Evolutionary conservation across 164 flowering plant genomes (phyloP).

Genomic region (Chloranthus sessilifolius): DNA sequence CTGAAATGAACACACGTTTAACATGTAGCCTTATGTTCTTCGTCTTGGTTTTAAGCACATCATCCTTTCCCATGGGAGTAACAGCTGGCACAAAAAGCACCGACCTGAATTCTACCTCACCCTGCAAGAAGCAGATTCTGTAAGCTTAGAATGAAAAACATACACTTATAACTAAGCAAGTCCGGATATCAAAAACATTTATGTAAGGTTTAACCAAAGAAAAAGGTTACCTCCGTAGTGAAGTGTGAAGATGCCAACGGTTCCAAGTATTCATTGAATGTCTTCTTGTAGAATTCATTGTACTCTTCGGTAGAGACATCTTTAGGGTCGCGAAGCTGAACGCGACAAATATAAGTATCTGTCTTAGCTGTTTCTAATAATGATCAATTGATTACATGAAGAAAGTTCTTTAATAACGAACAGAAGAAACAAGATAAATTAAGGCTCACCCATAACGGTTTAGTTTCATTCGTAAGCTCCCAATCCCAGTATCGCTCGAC

Average conservation of each 20-base stretch:
- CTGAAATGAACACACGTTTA: slow-evolving; percentile 87
- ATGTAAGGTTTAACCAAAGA: too few species aligned
- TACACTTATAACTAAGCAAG: too few species aligned
- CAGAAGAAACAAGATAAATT: neutral
- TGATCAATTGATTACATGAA: too few species aligned
- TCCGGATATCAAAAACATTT: too few species aligned
- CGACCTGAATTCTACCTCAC: slow-evolving; percentile 97
- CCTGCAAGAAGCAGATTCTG: slow-evolving; percentile 37
- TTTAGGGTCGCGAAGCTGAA: slow-evolving; percentile 88
- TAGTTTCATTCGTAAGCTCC: neutral
- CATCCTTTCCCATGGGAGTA: slow-evolving; percentile 67
- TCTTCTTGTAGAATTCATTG: slow-evolving; percentile 89
- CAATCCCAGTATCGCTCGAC: neutral
- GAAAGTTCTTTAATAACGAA: too few species aligned
- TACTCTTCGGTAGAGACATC: slow-evolving; percentile 90
- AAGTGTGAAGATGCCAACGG: slow-evolving; percentile 96
- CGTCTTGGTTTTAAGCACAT: slow-evolving; percentile 70
- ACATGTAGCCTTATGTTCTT: slow-evolving; percentile 95
- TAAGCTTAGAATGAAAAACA: slow-evolving; percentile 3
- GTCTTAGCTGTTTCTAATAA: too few species aligned
- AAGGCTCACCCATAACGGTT: slow-evolving; percentile 33
- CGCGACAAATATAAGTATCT: too few species aligned
- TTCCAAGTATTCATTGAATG: slow-evolving; percentile 90
- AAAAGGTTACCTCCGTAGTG: slow-evolving; percentile 79
- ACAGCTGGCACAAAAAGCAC: slow-evolving; percentile 81